Conservation (phyloP, 208 protist genomes). For the Wallacemonas rigidus region DNA sequence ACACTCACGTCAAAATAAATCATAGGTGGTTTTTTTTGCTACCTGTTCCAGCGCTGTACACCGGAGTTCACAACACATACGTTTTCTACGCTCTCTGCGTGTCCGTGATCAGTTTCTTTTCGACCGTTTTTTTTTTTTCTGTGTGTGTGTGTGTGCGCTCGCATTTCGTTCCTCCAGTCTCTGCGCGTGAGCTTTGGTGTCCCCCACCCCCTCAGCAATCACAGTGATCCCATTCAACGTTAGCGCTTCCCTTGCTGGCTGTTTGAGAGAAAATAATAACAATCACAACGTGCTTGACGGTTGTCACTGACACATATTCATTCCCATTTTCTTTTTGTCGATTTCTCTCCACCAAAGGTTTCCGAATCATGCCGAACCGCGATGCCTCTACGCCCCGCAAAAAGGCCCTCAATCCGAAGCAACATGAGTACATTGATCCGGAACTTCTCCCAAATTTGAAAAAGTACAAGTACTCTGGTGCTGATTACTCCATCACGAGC, state of each 20-base stretch:
- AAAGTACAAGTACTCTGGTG: slow-evolving; percentile 83
- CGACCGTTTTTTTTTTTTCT: slow-evolving; percentile 21
- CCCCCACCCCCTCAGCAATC: too few relatives aligned
- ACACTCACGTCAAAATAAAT: slow-evolving; percentile 11
- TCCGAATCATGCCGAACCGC: slow-evolving; percentile 12
- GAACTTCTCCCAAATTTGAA: slow-evolving; percentile 68
- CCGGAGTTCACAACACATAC: too few relatives aligned
- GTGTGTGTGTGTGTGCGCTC: background rate
- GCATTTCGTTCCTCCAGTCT: too few relatives aligned
- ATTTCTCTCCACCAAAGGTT: background rate
- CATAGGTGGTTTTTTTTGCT: too few relatives aligned
- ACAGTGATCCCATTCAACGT: too few relatives aligned
- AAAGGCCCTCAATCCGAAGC: slow-evolving; percentile 42
- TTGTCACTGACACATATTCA: too few relatives aligned
- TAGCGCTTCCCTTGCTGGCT: too few relatives aligned
- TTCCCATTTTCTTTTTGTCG: background rate
- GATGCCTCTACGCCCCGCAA: background rate
- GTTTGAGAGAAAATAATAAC: too few relatives aligned
- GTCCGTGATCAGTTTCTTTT: background rate
- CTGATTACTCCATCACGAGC: slow-evolving; percentile 72
- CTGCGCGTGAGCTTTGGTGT: too few relatives aligned
- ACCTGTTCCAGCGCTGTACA: too few relatives aligned
- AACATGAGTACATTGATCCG: slow-evolving; percentile 68
- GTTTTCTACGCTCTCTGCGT: background rate
- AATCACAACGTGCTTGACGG: too few relatives aligned